These are phyloP conservation scores for Ensete glaucum DNA, from an alignment of 176 grass and related monocot species.

Conservation along the genomic window DNA sequence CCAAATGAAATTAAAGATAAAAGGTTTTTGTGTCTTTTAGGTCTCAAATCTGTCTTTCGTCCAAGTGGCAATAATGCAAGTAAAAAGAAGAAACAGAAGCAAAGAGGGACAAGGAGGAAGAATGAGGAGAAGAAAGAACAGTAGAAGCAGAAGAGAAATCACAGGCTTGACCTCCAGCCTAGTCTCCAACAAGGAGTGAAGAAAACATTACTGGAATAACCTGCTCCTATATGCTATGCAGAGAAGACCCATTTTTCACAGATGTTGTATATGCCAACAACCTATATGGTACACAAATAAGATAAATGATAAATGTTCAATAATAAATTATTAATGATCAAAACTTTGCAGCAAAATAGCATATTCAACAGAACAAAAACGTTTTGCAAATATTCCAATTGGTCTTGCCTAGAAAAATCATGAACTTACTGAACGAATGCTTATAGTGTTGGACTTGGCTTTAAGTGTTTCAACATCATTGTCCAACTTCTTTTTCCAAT, in stretches of 20 bases:
- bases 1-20: too few relatives aligned
- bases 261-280: too few relatives aligned
- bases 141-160: background rate
- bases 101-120: background rate
- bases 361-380: too few relatives aligned
- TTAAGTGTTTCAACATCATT: constrained; percentile 84
- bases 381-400: background rate
- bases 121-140: background rate
- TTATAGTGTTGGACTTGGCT: constrained; percentile 73
- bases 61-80: background rate
- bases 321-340: too few relatives aligned
- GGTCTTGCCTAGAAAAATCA: background rate
- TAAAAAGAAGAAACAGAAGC: background rate
- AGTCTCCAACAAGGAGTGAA: too few relatives aligned
- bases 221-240: too few relatives aligned
- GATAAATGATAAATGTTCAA: too few relatives aligned
- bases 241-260: too few relatives aligned
- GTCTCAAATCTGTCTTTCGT: background rate
- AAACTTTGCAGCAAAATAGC: background rate
- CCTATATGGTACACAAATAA: too few relatives aligned
- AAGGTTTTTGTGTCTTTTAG: background rate
- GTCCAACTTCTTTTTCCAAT: constrained; percentile 82
- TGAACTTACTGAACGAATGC: constrained; percentile 63
- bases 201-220: too few relatives aligned
- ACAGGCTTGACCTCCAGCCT: background rate